Evolutionary conservation across 1,139 yeast genomes (phyloP), one percentile per base, ranked within the genome.

Genomic region (Nematodospora anomalae): DNA sequence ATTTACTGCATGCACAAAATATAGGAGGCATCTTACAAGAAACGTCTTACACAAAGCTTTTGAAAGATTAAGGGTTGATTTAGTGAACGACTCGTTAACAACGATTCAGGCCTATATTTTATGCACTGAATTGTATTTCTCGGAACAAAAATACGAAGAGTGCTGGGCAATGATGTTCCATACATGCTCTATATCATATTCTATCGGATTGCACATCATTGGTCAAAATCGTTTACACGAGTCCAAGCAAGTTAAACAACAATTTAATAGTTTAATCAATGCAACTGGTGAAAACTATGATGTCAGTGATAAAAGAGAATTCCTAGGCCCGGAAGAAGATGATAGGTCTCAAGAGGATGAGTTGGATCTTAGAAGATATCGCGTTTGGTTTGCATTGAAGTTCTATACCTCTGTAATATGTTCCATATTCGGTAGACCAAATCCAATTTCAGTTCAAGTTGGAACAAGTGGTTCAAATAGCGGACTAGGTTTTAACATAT

Each of bases 351-450:
- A 59, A 18, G 63, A 60, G 18, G 63, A 60, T 32, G 57, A 55
- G 16, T 53, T 53, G 18, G 71, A 67, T 41, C 47, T 64, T 10
- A 47, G 48, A 7, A 59, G 72, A 37, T 64, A 71, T 24, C 67
- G 74, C 33, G 63, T 74, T 3, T 75, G 79, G 77, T 71, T 71
- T 43, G 74, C 76, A 1, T 60, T 75, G 38, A 69, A 74, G 41
- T 64, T 68, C 39, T 53, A 73, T 18, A 60, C 72, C 9, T 75
- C 78, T 1, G 73, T 73, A 27, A 53, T 75, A 9, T 74, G 80
- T 49, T 71, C 79, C 0, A 70, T 74, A 4, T 56, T 76, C 26
- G 80, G 80, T 3, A 58, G 81, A 43, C 80, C 81, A 8, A 75
- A 74, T 44, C 81, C 81, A 1, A 74, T 76, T 5, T 70, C 77